Base-by-base conservation (phyloP, 345 rosid species). In the Limnanthes douglasii region DNA sequence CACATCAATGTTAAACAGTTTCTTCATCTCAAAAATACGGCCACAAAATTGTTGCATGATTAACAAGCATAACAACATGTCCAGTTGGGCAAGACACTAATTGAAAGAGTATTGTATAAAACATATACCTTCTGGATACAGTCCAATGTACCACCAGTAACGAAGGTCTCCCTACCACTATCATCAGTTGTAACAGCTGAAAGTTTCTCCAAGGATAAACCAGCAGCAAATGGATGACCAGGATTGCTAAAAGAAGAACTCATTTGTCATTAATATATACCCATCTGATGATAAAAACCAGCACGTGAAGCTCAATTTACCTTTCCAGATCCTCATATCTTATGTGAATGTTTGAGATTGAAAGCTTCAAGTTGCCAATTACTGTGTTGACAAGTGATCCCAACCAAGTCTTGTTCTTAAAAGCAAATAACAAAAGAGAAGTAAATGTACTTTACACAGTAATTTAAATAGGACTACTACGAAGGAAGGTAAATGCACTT, bases 251-350 rank as follows among this genome's bases (percentile, higher is more conserved):
- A 69, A 36, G 34, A 32, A 50, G 20, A 33, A 27, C 12, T 18
- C 37, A 57, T 37, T 22, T 35, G 21, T 19, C 39, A 8, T 27
- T 32, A 47, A 18, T 19, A 41, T 34, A 23, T 15, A 33, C 22
- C 18, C 21, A 32, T 41, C 37, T 31, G 21, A 39, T 39, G 8
- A 42, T 6, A 47, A 44, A 27, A 40, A 41, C 31, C 14, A 33
- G 23, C 35, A 12, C 2, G 14, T 2, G 15, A 33, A 11, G 38
- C 15, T 31, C 21, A 15, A 26, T 39, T 39, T 61, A 80, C 98
- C 98, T 90, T 69, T 90, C 98, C 45, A 69, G 64, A 60, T 90
- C 98, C 56, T 90, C 98, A 37, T 90, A 90, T 80, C 98, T 72
- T 50, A 90, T 70, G 61, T 90, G 98, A 52, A 90, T 84, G 64